Conservation (phyloP, 768 basidiomycete genomes). For the Calvatia gigantea region DNA sequence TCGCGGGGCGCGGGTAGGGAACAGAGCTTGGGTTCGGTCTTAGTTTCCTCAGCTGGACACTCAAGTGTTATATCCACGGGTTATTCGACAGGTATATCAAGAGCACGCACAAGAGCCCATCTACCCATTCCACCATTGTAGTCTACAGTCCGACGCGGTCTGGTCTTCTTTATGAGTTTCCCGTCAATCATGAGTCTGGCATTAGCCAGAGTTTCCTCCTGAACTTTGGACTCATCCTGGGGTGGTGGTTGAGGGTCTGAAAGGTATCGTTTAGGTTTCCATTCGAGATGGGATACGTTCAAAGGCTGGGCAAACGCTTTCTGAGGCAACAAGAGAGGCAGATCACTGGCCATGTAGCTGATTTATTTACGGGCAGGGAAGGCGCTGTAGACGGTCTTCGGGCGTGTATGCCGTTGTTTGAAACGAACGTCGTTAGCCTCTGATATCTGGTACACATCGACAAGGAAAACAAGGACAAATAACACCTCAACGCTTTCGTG, state of each 20-base stretch:
- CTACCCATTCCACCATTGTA: slow-evolving; percentile 87
- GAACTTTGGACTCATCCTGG: slow-evolving; percentile 67
- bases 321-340: slow-evolving; percentile 57
- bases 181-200: slow-evolving; percentile 73
- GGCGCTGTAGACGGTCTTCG: neutral
- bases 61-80: neutral
- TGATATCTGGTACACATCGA: neutral
- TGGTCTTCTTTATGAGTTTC: slow-evolving; percentile 83
- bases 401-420: neutral
- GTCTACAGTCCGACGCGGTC: slow-evolving; percentile 92
- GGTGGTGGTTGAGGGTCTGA: slow-evolving; percentile 77
- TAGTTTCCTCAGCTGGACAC: slow-evolving; percentile 61
- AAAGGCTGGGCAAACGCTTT: slow-evolving; percentile 32
- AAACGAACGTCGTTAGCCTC: neutral
- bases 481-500: neutral
- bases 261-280: slow-evolving; percentile 72
- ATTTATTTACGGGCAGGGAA: neutral
- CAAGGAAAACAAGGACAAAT: slow-evolving; percentile 3
- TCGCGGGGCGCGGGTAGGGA: slow-evolving; percentile 77
- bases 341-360: slow-evolving; percentile 22
- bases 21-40: slow-evolving; percentile 77
- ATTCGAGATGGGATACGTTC: slow-evolving; percentile 49
- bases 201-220: slow-evolving; percentile 78
- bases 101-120: slow-evolving; percentile 70
- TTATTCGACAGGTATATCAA: neutral